Conservation (phyloP, 106 monocot genomes). For the Acorus calamus region DNA sequence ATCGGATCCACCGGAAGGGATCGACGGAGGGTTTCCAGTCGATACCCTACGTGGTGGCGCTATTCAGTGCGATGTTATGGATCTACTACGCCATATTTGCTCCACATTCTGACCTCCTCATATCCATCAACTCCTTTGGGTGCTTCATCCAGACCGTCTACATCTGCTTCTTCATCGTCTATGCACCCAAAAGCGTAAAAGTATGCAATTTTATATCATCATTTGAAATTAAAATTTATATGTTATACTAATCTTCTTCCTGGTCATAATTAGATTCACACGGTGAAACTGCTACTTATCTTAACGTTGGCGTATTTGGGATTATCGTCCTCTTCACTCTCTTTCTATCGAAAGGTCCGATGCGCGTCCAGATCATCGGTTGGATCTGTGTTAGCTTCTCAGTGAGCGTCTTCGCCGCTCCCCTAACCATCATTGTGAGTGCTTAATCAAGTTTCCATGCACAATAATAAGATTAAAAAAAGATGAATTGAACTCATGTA, state of each 20-base stretch:
- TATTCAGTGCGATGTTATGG: slow-evolving; percentile 75
- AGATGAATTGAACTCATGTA: background rate
- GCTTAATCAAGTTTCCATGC: background rate
- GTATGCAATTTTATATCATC: slow-evolving; percentile 8
- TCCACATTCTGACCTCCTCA: slow-evolving; percentile 35
- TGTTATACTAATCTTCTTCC: background rate
- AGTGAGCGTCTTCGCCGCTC: slow-evolving; percentile 42
- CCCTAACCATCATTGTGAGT: slow-evolving; percentile 59
- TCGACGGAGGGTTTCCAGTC: slow-evolving; percentile 65
- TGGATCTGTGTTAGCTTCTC: slow-evolving; percentile 59
- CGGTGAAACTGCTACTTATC: slow-evolving; percentile 18
- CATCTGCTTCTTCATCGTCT: slow-evolving; percentile 46
- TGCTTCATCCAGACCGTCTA: slow-evolving; percentile 62
- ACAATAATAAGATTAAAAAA: too few relatives aligned
- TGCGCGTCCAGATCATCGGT: slow-evolving; percentile 29
- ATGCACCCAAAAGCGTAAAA: slow-evolving; percentile 38
- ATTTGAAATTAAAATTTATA: background rate
- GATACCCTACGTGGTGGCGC: slow-evolving; percentile 46
- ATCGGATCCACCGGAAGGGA: slow-evolving; percentile 40
- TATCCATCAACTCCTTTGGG: slow-evolving; percentile 68
- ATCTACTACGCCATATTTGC: slow-evolving; percentile 60
- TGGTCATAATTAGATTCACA: slow-evolving; percentile 22
- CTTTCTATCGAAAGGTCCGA: slow-evolving; percentile 9
- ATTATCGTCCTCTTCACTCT: slow-evolving; percentile 34
- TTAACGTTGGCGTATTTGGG: slow-evolving; percentile 40